Evolutionary conservation across 202 grass and related monocot species (phyloP).

Genomic region (Carex sylvatica): DNA sequence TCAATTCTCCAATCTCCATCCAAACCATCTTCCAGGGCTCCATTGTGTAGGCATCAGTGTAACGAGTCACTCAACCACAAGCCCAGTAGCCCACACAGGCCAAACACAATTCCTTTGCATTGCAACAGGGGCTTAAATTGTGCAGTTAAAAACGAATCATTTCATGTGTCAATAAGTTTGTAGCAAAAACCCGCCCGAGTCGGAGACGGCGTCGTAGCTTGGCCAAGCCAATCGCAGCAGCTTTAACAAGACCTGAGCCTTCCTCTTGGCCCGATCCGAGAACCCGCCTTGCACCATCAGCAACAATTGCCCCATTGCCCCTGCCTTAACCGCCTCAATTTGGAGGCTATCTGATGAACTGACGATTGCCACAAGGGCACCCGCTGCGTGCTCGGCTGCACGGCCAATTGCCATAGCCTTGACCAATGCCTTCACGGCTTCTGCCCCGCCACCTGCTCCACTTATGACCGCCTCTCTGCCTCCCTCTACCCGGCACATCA

Average conservation of each 20-base stretch:
- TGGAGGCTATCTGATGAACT: conserved; percentile 63
- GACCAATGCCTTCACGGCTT: conserved; percentile 62
- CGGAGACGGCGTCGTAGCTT: conserved; percentile 39
- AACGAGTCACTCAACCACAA: neutral
- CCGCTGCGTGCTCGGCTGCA: conserved; percentile 82
- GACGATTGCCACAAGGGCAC: conserved; percentile 63
- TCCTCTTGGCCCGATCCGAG: conserved; percentile 80
- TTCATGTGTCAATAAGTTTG: neutral
- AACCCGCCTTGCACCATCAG: conserved; percentile 82
- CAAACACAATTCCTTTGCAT: neutral
- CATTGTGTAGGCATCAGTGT: neutral
- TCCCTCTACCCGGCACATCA: conserved; percentile 71
- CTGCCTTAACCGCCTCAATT: conserved; percentile 63
- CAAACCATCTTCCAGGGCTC: neutral
- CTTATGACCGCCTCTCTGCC: conserved; percentile 57
- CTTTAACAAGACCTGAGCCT: conserved; percentile 80
- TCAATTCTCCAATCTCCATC: neutral
- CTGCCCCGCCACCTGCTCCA: conserved; percentile 25
- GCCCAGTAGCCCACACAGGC: neutral
- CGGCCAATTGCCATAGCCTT: conserved; percentile 54
- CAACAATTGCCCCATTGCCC: conserved; percentile 66
- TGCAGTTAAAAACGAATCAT: neutral
- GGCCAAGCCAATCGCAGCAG: conserved; percentile 63
- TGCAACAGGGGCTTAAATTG: neutral
- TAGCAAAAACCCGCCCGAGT: conserved; percentile 70